These are phyloP conservation scores for Scheffersomyces segobiensis DNA, from an alignment of 1,139 yeast genomes.

Conservation along the genomic window DNA sequence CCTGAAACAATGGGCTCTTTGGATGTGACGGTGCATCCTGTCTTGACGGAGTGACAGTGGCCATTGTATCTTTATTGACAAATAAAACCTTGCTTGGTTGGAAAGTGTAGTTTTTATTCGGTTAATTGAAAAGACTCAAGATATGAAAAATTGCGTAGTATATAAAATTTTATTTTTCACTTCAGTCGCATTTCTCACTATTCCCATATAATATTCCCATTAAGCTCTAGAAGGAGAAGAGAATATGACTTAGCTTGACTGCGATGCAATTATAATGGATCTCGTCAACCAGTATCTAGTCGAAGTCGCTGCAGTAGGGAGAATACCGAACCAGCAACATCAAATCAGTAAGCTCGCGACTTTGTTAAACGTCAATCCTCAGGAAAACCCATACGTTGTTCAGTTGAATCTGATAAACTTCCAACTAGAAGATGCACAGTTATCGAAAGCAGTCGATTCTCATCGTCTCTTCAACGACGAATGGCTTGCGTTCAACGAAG, in stretches of 20 bases:
- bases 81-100: not conserved
- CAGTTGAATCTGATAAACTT: constrained; percentile 7
- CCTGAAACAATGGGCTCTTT: not conserved
- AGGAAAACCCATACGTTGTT: constrained; percentile 10
- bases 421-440: constrained; percentile 27
- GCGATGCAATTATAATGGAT: constrained; percentile 8
- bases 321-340: constrained; percentile 8
- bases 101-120: not conserved
- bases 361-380: constrained; percentile 11
- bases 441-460: constrained; percentile 6
- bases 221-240: not conserved
- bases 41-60: not conserved
- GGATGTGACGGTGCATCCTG: not conserved
- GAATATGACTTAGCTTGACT: not conserved
- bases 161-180: not conserved
- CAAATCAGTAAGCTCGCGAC: constrained; percentile 8
- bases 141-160: not conserved
- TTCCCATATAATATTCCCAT: not conserved
- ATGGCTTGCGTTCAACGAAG: constrained; percentile 53
- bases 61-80: not conserved
- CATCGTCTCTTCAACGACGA: constrained; percentile 36
- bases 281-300: constrained; percentile 7
- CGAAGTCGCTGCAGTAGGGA: constrained; percentile 8
- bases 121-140: not conserved
- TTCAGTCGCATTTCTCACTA: not conserved